Conservation (phyloP, 305 asterid genomes). For the Fraxinus albicans region DNA sequence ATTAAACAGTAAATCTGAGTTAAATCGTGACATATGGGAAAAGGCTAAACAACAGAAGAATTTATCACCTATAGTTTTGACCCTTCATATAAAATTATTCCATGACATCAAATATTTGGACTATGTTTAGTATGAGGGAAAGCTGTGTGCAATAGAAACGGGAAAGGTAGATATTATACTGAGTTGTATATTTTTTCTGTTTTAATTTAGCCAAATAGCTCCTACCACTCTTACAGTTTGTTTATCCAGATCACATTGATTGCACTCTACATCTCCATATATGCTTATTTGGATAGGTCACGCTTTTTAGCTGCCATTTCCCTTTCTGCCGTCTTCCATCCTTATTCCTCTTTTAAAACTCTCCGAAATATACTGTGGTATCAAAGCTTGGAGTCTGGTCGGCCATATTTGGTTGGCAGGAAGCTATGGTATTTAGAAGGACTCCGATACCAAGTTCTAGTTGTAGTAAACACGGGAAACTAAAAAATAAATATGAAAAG, state of each 20-base stretch:
- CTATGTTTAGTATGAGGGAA: background rate
- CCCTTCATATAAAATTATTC: background rate
- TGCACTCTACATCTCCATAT: background rate
- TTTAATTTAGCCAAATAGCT: background rate
- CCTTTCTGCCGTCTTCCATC: too few relatives aligned
- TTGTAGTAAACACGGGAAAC: background rate
- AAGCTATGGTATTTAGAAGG: background rate
- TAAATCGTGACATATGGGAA: background rate
- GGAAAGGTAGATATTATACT: background rate
- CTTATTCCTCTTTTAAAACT: background rate
- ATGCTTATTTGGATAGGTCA: background rate
- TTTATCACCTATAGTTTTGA: background rate
- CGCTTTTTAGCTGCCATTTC: background rate
- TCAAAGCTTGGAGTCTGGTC: background rate
- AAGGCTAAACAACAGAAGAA: background rate
- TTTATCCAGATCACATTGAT: background rate
- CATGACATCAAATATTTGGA: background rate
- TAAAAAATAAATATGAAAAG: slow-evolving; percentile 1
- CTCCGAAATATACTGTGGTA: background rate
- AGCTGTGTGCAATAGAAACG: background rate
- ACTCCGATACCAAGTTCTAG: background rate
- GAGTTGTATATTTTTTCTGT: background rate
- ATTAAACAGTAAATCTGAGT: background rate
- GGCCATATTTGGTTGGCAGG: background rate
- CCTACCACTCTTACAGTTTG: background rate